Percentiles rank a stretch among this genome's conserved stretches.
Conservation (phyloP, 805 yeast genomes). For the Kodamaea neixiangensis region DNA sequence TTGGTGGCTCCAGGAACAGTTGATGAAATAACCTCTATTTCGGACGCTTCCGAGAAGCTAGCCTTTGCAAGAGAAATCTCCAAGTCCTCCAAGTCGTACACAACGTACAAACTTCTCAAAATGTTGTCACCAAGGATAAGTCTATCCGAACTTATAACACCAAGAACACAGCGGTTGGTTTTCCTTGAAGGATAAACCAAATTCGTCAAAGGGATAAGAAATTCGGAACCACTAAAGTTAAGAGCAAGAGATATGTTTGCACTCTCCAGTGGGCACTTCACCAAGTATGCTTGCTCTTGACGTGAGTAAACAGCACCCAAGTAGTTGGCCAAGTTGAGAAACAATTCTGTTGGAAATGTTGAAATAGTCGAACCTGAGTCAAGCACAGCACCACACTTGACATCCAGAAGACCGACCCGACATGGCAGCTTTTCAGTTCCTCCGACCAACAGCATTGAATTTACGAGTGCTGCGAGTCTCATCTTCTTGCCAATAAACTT, state of each 20-base stretch:
- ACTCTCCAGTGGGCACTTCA: slow-evolving; percentile 11
- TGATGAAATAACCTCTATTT: slow-evolving; percentile 47
- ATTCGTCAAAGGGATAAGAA: slow-evolving; percentile 1
- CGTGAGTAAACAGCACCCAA: slow-evolving; percentile 32
- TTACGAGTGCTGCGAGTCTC: slow-evolving; percentile 16
- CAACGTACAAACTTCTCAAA: slow-evolving; percentile 51
- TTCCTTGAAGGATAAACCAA: not conserved
- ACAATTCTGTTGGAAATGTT: slow-evolving; percentile 14
- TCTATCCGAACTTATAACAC: slow-evolving; percentile 8
- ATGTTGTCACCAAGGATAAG: slow-evolving; percentile 53
- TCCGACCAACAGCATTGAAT: slow-evolving; percentile 14
- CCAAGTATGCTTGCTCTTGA: slow-evolving; percentile 33
- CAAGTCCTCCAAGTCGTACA: slow-evolving; percentile 50
- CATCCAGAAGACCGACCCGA: too few relatives aligned
- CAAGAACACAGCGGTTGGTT: not conserved
- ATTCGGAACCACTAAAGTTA: slow-evolving; percentile 2
- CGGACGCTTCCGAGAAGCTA: slow-evolving; percentile 29
- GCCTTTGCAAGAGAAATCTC: slow-evolving; percentile 51
- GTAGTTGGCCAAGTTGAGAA: slow-evolving; percentile 9
- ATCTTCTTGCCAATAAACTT: too few relatives aligned
- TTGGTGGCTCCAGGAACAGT: slow-evolving; percentile 51
- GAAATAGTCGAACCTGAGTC: slow-evolving; percentile 23
- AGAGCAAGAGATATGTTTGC: slow-evolving; percentile 26
- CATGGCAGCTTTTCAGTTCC: not conserved
- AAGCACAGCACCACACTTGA: slow-evolving; percentile 8